Evolutionary conservation across 345 rosid species (phyloP), one percentile per base, ranked within the genome.

Genomic region (Ceriops zippeliana): DNA sequence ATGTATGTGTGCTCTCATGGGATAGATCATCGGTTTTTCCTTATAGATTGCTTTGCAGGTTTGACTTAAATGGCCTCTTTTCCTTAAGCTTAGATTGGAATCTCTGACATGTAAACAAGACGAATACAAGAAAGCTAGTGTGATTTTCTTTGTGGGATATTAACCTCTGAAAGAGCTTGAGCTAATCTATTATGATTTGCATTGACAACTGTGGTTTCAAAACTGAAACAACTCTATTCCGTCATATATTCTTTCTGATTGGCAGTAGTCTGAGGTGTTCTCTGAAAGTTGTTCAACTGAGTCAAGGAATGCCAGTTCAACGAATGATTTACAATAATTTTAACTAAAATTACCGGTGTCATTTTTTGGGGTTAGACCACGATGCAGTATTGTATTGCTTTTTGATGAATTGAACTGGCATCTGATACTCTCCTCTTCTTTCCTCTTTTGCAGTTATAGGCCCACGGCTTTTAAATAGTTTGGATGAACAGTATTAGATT

Each of bases 401-500:
- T 5, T 46, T 3, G 42, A 26, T 10, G 10, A 49, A 49, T 31
- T 60, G 31, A 28, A 35, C 58, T 71, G 54, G 21, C 15, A 38
- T 57, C 52, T 57, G 20, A 22, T 13, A 42, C 49, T 13, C 49
- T 42, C 16, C 17, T 0, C 49, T 42, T 42, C 49, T 42, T 42
- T 42, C 49, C 49, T 42, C 4, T 42, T 42, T 42, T 42, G 49
- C 38, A 74, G 58, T 49, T 49, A 21, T 74, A 80, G 87, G 85
- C 79, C 27, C 46, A 52, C 17, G 65, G 70, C 53, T 35, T 69
- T 75, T 70, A 30, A 54, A 66, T 67, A 56, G 73, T 62, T 72
- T 78, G 85, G 76, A 76, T 76, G 78, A 70, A 60, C 62, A 20
- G 37, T 75, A 47, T 54, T 83, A 76, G 79, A 46, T 73, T 65